phyloP scores from a whole-genome alignment of 2,329 filamentous ascomycete species.

The Epichloe typhina region DNA sequence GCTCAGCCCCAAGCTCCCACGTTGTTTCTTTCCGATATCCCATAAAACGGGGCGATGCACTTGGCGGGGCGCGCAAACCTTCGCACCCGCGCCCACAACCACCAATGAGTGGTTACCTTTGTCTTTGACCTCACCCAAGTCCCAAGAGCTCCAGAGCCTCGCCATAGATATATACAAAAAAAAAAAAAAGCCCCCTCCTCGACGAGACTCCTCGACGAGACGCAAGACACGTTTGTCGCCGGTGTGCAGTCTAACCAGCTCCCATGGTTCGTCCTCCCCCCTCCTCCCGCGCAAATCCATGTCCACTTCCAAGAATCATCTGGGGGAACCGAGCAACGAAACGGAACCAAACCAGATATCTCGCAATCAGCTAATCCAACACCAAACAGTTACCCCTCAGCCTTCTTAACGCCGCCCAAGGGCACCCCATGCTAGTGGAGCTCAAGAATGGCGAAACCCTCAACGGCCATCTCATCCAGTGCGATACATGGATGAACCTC shows the following conservation, averaged over 20 bases:
- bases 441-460: conserved; percentile 96
- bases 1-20: neutral
- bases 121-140: neutral
- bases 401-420: conserved; percentile 87
- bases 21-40: neutral
- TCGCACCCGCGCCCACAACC: no score
- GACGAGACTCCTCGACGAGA: neutral
- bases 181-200: neutral
- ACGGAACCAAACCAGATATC: neutral
- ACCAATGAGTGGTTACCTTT: no score
- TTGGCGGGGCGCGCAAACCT: conserved; percentile 12
- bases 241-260: neutral
- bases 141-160: neutral
- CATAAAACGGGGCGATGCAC: conserved; percentile 16
- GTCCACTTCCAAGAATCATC: no score
- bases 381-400: conserved; percentile 51
- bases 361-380: neutral
- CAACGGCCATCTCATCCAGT: conserved; percentile 89
- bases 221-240: neutral
- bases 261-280: neutral
- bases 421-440: conserved; percentile 95
- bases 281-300: no score
- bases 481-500: conserved; percentile 99
- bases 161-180: neutral
- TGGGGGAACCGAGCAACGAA: neutral